Percentiles rank a stretch among this genome's conserved stretches.
Evolutionary conservation across 768 basidiomycete genomes (phyloP).

Genomic region (Candolleomyces aberdarensis): DNA sequence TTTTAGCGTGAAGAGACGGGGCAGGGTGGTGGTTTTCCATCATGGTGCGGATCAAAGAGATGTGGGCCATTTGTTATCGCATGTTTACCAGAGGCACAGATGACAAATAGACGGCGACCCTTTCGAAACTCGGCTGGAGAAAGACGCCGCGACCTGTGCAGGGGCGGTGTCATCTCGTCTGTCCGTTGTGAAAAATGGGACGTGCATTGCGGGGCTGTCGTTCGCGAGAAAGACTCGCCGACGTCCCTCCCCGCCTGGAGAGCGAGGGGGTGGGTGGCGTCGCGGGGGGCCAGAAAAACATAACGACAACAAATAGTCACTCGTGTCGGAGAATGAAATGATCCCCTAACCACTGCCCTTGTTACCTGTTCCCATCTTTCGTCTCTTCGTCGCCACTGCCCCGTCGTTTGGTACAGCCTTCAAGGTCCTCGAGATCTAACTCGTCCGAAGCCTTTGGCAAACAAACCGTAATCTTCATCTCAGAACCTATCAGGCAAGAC

Average conservation of each 20-base stretch:
- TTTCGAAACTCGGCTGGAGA: neutral
- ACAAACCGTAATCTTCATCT: neutral
- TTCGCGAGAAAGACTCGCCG: too few relatives aligned
- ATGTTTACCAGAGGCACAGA: neutral
- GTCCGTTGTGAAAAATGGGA: too few relatives aligned
- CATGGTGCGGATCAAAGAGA: neutral
- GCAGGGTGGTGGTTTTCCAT: neutral
- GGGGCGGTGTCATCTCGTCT: neutral
- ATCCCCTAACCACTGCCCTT: constrained; percentile 5
- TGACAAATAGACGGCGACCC: neutral
- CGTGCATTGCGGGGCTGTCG: too few relatives aligned
- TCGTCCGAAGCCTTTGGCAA: neutral
- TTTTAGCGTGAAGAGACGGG: neutral
- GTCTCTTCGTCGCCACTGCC: neutral
- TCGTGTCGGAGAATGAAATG: neutral
- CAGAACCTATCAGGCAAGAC: neutral
- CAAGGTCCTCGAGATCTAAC: neutral
- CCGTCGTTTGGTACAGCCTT: constrained; percentile 5
- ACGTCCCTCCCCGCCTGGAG: too few relatives aligned
- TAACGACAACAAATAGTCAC: neutral
- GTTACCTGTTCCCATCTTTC: neutral
- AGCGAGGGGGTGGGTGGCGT: too few relatives aligned
- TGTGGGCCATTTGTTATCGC: neutral
- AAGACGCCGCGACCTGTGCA: neutral
- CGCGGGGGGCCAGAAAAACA: too few relatives aligned